Evolutionary conservation across 768 basidiomycete species (phyloP), one percentile per base, ranked within the genome.

Genomic region (Udeniomyces megalosporus): DNA sequence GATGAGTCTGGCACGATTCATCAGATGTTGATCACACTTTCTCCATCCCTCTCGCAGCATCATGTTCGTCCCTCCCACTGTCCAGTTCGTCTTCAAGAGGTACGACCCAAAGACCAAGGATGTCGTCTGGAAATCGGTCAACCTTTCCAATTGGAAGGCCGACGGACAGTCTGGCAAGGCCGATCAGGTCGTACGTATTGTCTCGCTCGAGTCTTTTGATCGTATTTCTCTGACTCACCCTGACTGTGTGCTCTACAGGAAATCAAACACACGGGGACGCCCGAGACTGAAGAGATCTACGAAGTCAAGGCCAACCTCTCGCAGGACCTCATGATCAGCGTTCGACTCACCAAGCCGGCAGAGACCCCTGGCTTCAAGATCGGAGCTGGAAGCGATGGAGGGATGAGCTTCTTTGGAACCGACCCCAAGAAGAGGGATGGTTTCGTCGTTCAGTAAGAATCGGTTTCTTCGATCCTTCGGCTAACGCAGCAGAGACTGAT

Each of bases 11-110:
- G n/a, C n/a, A n/a, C n/a, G n/a, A n/a, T n/a, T n/a, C n/a, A n/a
- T n/a, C n/a, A n/a, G n/a, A n/a, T n/a, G n/a, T n/a, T n/a, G n/a
- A n/a, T n/a, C n/a, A n/a, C n/a, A n/a, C n/a, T n/a, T n/a, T n/a
- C n/a, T n/a, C n/a, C n/a, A 20, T 7, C 10, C 17, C 20, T 22
- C 2, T 47, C n/a, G 17, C 60, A 66, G 68, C 15, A 64, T 61
- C 69, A 93, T 91, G 26, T 72, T 96, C 64, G 91, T 92, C 83
- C 92, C 86, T 71, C 91, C 95, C 3, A 88, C 85, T 32, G 84
- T 93, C 69, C 93, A 99, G 74, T 88, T 96, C 73, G 86, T 83
- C 4, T 91, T 84, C 82, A 93, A 91, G 75, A 75, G 86, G 55
- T 84, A 81, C 76, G 81, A 95, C 70, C 84, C 89, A 5, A 78